Conservation (phyloP, 495 filamentous ascomycete genomes). For the Mytilinidion resinicola region DNA sequence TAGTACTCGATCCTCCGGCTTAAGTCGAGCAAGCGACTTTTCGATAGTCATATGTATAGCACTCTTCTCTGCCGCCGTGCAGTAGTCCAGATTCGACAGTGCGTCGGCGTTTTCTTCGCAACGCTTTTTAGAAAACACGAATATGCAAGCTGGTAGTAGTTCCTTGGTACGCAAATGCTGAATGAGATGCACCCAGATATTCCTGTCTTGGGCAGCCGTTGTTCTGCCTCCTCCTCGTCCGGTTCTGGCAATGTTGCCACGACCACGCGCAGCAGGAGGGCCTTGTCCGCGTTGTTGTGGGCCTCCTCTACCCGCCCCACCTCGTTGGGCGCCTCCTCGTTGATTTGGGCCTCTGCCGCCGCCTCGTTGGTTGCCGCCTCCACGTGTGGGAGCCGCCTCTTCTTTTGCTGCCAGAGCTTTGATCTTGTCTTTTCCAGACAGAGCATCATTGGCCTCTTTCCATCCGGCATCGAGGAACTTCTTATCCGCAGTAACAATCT, state of each 20-base stretch:
- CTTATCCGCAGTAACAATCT: slow-evolving; percentile 91
- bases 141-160: slow-evolving; percentile 86
- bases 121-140: slow-evolving; percentile 96
- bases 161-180: slow-evolving; percentile 82
- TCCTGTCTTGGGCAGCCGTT: slow-evolving; percentile 85
- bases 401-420: slow-evolving; percentile 50
- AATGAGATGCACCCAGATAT: slow-evolving; percentile 93
- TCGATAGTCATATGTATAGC: slow-evolving; percentile 96
- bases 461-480: slow-evolving; percentile 82
- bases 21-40: slow-evolving; percentile 86
- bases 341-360: slow-evolving; percentile 44
- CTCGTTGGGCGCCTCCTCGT: slow-evolving; percentile 43
- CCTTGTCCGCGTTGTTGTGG: slow-evolving; percentile 51
- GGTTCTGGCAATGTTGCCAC: slow-evolving; percentile 81
- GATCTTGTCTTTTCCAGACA: slow-evolving; percentile 75
- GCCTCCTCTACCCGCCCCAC: slow-evolving; percentile 43
- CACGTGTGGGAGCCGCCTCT: slow-evolving; percentile 21
- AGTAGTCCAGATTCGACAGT: slow-evolving; percentile 88
- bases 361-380: slow-evolving; percentile 30
- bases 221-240: slow-evolving; percentile 79
- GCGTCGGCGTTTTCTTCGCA: slow-evolving; percentile 97
- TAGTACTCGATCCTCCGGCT: slow-evolving; percentile 78
- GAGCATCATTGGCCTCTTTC: slow-evolving; percentile 83
- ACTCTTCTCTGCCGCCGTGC: slow-evolving; percentile 88
- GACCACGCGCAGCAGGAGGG: slow-evolving; percentile 51